Base-by-base conservation (phyloP, 2,329 filamentous ascomycete genomes). In the Fusarium stilboides region DNA sequence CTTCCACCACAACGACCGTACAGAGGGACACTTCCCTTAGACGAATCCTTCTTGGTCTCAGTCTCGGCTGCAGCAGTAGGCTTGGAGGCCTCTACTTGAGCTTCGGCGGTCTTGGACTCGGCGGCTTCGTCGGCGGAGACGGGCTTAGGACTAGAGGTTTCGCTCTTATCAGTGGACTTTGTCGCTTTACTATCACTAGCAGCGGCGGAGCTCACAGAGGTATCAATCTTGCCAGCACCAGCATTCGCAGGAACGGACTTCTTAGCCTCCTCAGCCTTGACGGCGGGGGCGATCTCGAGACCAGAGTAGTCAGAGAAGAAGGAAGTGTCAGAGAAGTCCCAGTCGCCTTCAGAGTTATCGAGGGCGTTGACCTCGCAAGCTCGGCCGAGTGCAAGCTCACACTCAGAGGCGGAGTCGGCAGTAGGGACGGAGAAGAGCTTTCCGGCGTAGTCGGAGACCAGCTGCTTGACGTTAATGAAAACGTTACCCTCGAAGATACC, bases 261-360 rank as follows among this genome's bases (percentile, higher is more conserved):
- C 28, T 44, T 44, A 22, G 57, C 57, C 36, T 61, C 54, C 15
- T 49, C 44, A 6, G 57, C 57, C 12, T 52, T 44, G 24, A 49
- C 44, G 34, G 44, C 57, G 4, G 57, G 31, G 3, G 52, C 57
- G 5, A 61, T 61, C 14, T 61, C 44, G 2, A 57, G 14, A 6
- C 44, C 43, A 5, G 52, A 61, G 13, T 49, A 61, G 26, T 61
- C 52, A 17, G 57, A 61, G 36, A 61, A 57, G 52, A 61, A 61
- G 7, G 57, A 57, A 20, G 52, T 61, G 10, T 61, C 57, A 6
- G 37, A 43, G 13, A 43, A 61, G 31, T 61, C 43, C 26, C 45
- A 61, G 44, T 56, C 26, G 5, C 26, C 37, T 15, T 53, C 8
- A 5, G 50, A 53, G 7, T 28, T 37, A 31, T 43, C 26, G 12